Evolutionary conservation across 192 early-diverging fungal genomes (phyloP).

Genomic region (Oehlia diaphana): DNA sequence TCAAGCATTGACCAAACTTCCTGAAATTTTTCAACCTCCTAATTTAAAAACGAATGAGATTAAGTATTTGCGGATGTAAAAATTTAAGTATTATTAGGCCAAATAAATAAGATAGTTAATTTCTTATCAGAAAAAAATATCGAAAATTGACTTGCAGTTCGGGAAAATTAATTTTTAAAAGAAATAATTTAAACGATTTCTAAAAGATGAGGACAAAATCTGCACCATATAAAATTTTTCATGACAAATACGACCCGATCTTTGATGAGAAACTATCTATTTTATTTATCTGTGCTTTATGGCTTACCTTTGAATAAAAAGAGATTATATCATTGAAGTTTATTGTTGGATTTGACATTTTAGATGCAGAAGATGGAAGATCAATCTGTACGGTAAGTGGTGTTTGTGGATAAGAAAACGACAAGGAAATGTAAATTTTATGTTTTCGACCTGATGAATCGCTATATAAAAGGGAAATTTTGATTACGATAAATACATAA

Average conservation of each 20-base stretch:
- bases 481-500: background rate
- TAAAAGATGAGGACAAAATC: no score
- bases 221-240: no score
- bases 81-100: no score
- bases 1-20: slow-evolving; percentile 29
- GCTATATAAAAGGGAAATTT: background rate
- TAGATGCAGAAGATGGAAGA: background rate
- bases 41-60: no score
- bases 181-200: no score
- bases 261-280: no score
- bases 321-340: background rate
- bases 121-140: no score
- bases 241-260: no score
- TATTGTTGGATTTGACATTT: background rate
- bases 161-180: no score
- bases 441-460: slow-evolving; percentile 31
- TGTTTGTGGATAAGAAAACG: slow-evolving; percentile 16
- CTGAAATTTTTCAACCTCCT: slow-evolving; percentile 29
- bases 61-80: no score
- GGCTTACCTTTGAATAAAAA: slow-evolving; percentile 3
- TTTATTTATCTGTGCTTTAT: background rate
- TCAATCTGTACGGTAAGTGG: background rate
- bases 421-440: slow-evolving; percentile 1
- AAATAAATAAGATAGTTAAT: no score
- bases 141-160: no score